Evolutionary conservation across 805 yeast species (phyloP), one percentile per base, ranked within the genome.

Genomic region (Tetrapisispora namnaoensis): DNA sequence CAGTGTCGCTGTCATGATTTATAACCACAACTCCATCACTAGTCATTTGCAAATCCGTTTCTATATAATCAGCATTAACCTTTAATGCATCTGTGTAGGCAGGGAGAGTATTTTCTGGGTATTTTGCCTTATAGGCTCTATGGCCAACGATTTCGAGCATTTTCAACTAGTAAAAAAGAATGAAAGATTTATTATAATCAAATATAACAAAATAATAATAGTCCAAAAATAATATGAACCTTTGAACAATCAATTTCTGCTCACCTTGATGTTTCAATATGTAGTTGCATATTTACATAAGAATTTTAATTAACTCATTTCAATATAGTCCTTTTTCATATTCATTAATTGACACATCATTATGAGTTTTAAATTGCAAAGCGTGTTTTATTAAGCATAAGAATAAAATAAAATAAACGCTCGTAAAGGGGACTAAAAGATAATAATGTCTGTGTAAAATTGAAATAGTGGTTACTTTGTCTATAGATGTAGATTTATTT

Each of bases 1-100:
- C 74, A 0, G 82, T 71, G 44, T 59, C 63, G 4, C 72, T 64
- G 50, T 79, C 84, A 54, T 79, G 85, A 52, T 75, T 74, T 44
- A 79, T 66, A 18, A 79, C 78, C 2, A 78, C 72, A 4, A 68
- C 67, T n/a, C 77, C 77, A 55, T 79, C 85, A 3, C 58, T 55
- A 1, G 80, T 67, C 51, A 78, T 68, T 56, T 78, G 83, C 30
- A 79, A 62, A 56, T 79, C 85, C 17, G 80, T 74, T 58, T 78
- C 83, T 20, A 79, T 68, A 22, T 72, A 69, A 43, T 65, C 70
- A 10, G 70, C 71, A 8, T 74, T 75, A 14, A 70, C 73, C 17
- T 69, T 72, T n/a, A 70, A 60, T 1, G 79, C 79, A 24, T 71
- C 73, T 16, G 72, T 60, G 55, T 75, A 73, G 0, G 79, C 77